Percentiles rank a stretch among this genome's conserved stretches.
Conservation (phyloP, 1,284 basidiomycete genomes). For the Sparassis latifolia region DNA sequence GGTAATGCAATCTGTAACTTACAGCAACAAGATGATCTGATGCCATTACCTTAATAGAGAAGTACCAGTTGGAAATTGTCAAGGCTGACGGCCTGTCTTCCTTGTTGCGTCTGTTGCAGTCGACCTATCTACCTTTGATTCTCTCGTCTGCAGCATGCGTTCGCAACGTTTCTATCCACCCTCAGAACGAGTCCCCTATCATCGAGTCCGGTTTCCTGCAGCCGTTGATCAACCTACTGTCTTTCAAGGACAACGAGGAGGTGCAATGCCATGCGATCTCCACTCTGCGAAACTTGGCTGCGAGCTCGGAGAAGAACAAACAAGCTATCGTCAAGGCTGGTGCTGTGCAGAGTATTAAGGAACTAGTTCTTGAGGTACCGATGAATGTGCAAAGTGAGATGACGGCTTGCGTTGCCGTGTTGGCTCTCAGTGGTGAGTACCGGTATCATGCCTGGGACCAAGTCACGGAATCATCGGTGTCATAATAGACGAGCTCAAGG, state of each 20-base stretch:
- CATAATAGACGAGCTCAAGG: constrained; percentile 83
- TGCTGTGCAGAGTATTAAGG: constrained; percentile 97
- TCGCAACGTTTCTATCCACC: constrained; percentile 98
- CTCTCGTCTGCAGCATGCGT: constrained; percentile 98
- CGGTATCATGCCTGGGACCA: not conserved
- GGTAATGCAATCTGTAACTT: constrained; percentile 44
- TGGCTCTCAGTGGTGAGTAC: constrained; percentile 81
- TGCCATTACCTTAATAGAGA: constrained; percentile 53
- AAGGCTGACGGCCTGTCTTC: constrained; percentile 92
- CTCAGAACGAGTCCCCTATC: constrained; percentile 97
- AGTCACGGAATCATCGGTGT: constrained; percentile 7
- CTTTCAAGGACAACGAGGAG: constrained; percentile 99
- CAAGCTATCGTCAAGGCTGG: constrained; percentile 97
- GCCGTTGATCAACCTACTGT: constrained; percentile 92
- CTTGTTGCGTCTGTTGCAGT: constrained; percentile 91
- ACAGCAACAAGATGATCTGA: not conserved
- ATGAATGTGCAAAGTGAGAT: constrained; percentile 99
- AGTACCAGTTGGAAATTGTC: constrained; percentile 99
- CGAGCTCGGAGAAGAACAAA: constrained; percentile 98
- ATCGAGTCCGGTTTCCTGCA: constrained; percentile 98
- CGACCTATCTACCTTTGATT: constrained; percentile 97
- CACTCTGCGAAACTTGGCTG: constrained; percentile 93
- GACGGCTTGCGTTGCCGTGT: constrained; percentile 97
- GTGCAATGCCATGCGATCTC: constrained; percentile 99
- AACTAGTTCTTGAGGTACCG: constrained; percentile 91